Percentiles rank a stretch among this genome's conserved stretches.
Evolutionary conservation across 2,329 filamentous ascomycete genomes (phyloP).

Genomic region (Sporothrix globosa): DNA sequence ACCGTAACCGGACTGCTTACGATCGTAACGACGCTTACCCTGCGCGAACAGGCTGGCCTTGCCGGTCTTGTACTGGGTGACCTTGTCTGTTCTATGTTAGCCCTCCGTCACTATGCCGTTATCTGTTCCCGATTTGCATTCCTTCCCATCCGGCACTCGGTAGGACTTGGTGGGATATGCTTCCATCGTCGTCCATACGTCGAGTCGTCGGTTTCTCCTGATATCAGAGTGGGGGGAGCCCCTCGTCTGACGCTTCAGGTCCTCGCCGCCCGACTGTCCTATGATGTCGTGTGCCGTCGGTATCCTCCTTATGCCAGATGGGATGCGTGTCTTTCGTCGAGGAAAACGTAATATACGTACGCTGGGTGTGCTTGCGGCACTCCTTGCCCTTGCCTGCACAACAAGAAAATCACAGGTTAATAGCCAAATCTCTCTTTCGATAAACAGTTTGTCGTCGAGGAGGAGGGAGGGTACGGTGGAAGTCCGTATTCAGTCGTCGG

Average conservation of each 20-base stretch:
- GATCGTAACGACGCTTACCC: conserved; percentile 94
- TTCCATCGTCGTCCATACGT: not conserved
- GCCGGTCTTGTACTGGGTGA: conserved; percentile 74
- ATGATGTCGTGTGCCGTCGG: not conserved
- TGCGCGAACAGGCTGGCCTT: conserved; percentile 57
- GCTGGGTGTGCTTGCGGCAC: conserved; percentile 74
- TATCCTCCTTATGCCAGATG: conserved; percentile 9
- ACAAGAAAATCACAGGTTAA: conserved; percentile 31
- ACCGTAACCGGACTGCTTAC: conserved; percentile 98
- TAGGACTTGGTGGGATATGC: not conserved
- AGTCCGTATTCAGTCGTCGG: conserved; percentile 1
- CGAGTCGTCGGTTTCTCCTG: not conserved
- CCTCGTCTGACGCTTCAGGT: not conserved
- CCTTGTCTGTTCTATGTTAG: conserved; percentile 59
- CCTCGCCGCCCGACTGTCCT: not conserved
- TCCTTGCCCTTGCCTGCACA: conserved; percentile 74
- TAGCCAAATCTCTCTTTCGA: conserved; percentile 16
- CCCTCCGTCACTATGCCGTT: too few relatives aligned
- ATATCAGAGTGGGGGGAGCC: too few relatives aligned
- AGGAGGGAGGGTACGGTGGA: not conserved
- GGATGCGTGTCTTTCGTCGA: not conserved
- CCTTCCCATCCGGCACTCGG: conserved; percentile 1
- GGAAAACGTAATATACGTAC: conserved; percentile 33
- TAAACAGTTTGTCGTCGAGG: conserved; percentile 4
- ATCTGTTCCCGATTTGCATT: not conserved